These are phyloP conservation scores for Stephania cephalantha DNA, from an alignment of 164 flowering plant genomes.

Conservation along the genomic window DNA sequence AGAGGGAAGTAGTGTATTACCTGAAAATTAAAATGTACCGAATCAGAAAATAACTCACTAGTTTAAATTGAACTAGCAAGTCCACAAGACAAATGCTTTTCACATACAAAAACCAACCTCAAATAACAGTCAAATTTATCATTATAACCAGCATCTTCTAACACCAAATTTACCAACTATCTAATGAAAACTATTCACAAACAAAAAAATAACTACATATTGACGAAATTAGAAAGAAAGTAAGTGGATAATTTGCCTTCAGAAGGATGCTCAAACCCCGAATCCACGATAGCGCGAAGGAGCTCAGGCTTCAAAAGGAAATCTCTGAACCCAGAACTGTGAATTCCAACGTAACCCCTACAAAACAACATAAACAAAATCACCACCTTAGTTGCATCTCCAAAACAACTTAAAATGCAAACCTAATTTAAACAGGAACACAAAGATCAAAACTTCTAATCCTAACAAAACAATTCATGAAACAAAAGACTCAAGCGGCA, in stretches of 20 bases:
- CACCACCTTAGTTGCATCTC: not conserved
- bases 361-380: not conserved
- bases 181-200: no score
- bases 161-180: not conserved
- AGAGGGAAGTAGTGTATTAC: constrained; percentile 44
- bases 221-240: not conserved
- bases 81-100: not conserved
- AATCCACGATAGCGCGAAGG: constrained; percentile 90
- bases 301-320: constrained; percentile 96
- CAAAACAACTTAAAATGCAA: not conserved
- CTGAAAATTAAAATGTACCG: constrained; percentile 29
- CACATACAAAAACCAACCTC: not conserved
- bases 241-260: constrained; percentile 54
- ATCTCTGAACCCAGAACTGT: constrained; percentile 97
- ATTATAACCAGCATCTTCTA: not conserved
- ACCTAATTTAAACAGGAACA: not conserved
- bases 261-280: constrained; percentile 99
- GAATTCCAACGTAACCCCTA: constrained; percentile 97
- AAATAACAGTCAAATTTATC: not conserved
- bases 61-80: not conserved
- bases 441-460: not conserved
- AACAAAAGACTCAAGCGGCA: no score
- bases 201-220: no score
- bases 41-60: not conserved
- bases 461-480: not conserved